Evolutionary conservation across 2,329 filamentous ascomycete genomes (phyloP).

Genomic region (Colletotrichum lentis): DNA sequence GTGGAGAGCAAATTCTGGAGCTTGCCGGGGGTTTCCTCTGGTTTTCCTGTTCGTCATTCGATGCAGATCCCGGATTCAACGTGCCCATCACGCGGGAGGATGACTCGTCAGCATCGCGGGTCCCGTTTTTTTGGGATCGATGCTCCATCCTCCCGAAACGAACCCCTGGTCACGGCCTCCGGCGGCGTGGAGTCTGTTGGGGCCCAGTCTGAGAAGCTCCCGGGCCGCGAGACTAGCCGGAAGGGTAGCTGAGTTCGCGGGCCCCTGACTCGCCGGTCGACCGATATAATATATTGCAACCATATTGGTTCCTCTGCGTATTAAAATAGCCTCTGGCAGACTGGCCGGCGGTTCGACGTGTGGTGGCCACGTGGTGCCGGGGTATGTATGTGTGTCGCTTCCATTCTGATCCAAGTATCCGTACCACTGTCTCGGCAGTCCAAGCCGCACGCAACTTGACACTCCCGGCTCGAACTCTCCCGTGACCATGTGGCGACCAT

Average conservation of each 20-base stretch:
- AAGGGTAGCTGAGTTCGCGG: slow-evolving; percentile 6
- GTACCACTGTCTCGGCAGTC: neutral
- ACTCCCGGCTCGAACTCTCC: slow-evolving; percentile 9
- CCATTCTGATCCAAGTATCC: slow-evolving; percentile 1
- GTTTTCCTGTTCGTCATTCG: slow-evolving; percentile 23
- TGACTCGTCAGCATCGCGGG: slow-evolving; percentile 11
- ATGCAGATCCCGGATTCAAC: slow-evolving; percentile 11
- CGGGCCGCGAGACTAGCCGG: slow-evolving; percentile 19
- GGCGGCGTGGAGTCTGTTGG: too few species aligned
- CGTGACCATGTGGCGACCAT: neutral
- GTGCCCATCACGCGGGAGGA: slow-evolving; percentile 16
- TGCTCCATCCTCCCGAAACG: slow-evolving; percentile 31
- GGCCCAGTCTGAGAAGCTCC: slow-evolving; percentile 6
- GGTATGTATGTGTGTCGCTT: slow-evolving; percentile 1
- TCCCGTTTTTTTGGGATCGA: slow-evolving; percentile 11
- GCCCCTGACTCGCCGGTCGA: slow-evolving; percentile 26
- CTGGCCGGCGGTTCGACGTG: neutral
- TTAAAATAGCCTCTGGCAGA: slow-evolving; percentile 28
- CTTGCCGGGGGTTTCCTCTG: neutral
- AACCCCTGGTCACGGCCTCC: slow-evolving; percentile 25
- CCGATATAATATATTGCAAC: slow-evolving; percentile 28
- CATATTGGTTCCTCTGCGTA: slow-evolving; percentile 12
- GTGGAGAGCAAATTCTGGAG: slow-evolving; percentile 12
- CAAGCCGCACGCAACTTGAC: slow-evolving; percentile 5
- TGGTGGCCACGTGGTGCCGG: slow-evolving; percentile 14